Evolutionary conservation across 2,329 filamentous ascomycete species (phyloP).

Genomic region (Zymoseptoria brevis): DNA sequence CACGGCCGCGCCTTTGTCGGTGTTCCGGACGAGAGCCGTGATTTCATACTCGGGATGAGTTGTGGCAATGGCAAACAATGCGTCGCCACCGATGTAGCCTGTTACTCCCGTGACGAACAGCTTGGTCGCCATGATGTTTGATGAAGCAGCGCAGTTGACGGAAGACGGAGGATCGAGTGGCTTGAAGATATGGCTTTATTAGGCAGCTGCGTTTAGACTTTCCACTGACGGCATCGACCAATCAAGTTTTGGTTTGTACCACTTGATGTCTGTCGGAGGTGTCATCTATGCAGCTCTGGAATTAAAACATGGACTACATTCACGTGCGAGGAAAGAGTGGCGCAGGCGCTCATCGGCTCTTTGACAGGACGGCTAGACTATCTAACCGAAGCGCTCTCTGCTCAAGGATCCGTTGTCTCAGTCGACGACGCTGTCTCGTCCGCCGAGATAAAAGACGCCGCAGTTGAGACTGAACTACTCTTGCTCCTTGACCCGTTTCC

Average conservation of each 20-base stretch:
- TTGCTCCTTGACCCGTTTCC: neutral
- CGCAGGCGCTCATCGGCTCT: no score
- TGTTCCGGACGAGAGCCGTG: constrained; percentile 43
- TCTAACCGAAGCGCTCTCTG: neutral
- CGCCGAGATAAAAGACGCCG: neutral
- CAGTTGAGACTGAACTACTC: neutral
- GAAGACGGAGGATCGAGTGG: neutral
- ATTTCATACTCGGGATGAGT: constrained; percentile 44
- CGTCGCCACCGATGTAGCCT: constrained; percentile 39
- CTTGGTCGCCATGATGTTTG: neutral
- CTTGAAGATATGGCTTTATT: neutral
- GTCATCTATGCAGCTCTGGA: no score
- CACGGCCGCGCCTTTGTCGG: constrained; percentile 41
- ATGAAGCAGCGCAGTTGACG: neutral
- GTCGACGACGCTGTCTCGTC: neutral
- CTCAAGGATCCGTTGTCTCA: neutral
- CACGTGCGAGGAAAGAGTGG: no score
- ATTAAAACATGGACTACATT: no score
- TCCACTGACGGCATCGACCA: neutral
- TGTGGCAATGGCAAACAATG: constrained; percentile 36
- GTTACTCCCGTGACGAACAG: constrained; percentile 13
- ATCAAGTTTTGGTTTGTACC: no score
- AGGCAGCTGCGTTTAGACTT: neutral
- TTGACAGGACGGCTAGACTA: neutral
- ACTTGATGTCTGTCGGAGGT: no score